Evolutionary conservation across 75 land plant genomes (phyloP), one percentile per base, ranked within the genome.

Genomic region (Adiantum capillusveneris): DNA sequence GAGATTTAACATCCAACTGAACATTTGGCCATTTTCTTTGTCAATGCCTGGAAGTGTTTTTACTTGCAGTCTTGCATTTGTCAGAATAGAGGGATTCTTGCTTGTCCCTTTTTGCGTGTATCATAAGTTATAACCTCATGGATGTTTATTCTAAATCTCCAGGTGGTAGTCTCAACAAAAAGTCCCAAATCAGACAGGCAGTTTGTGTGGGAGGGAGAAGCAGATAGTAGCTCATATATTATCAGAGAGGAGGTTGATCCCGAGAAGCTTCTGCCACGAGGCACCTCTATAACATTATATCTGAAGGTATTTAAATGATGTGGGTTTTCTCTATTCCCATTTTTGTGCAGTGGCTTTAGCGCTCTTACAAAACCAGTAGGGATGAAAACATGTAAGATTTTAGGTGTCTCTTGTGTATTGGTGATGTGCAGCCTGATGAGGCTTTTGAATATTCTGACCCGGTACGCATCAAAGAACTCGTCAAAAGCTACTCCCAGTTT

Each of bases 401-500:
- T n/a, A n/a, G n/a, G n/a, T n/a, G n/a, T n/a, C 30, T 53, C 27
- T 62, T 17, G 17, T 16, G 9, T 25, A 20, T n/a, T 24, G 25
- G 54, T 19, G 3, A 21, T 48, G 22, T 77, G 62, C 90, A 94
- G 98, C 53, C 63, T 0, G 98, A 94, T 69, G 98, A 89, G 39
- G 91, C 91, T 62, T 89, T 77, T 69, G 98, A 94, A 74, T 94
- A 81, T 58, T 60, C 91, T 2, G 96, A 94, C 6, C 87, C 96
- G 0, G 24, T 63, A 14, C 81, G 75, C 57, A 81, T 94, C 60
- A 79, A 81, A 73, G 67, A 57, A 41, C 71, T 94, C 43, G 98
- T 94, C 26, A 94, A 94, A 73, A 88, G 91, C 26, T 94, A 94
- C 54, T 94, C 98, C 6, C 98, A 94, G 70, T 94, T 94, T 61